Base-by-base conservation (phyloP, 202 grass and related monocot genomes). In the Panicum hallii region DNA sequence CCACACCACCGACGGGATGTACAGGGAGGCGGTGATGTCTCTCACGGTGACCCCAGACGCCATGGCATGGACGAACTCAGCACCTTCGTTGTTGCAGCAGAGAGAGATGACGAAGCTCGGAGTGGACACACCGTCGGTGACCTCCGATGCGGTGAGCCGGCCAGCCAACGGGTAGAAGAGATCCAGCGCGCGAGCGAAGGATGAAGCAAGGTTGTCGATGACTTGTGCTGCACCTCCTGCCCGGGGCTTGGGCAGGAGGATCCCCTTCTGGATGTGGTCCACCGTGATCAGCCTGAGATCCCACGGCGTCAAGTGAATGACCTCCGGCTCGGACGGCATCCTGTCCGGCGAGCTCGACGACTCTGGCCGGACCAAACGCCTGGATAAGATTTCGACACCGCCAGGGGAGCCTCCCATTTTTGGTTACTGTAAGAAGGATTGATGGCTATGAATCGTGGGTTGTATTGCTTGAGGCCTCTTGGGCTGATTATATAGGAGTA, bases 301-400 rank as follows among this genome's bases (percentile, higher is more conserved):
- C 79, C 79, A 87, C 10, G 85, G 72, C 14, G 71, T 70, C 10
- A 87, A 20, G 79, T 77, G 79, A 30, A 69, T 65, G 34, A 23
- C 10, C 50, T 53, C 30, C 6, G 28, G 32, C 72, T 38, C 44
- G 3, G 6, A 16, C 0, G 23, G 47, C 30, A 32, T 32, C 32
- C 32, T 32, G 32, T 32, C 32, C 32, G 32, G 32, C 32, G 4
- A 40, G 72, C 15, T 74, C 17, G 49, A 30, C 20, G 34, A 12
- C 50, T 40, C 72, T 23, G 52, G 52, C 52, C 6, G 53, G 36
- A 76, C 20, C 10, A 76, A 2, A 43, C 12, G 30, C 14, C 73
- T 22, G 38, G 53, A 76, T 11, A 76, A 1, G 20, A 75, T 57
- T 8, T 15, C 19, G 19, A 75, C 53, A 20, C 20, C 16, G 30